Evolutionary conservation across 1,284 basidiomycete genomes (phyloP), one percentile per base, ranked within the genome.

Genomic region (Pholiota adiposa): DNA sequence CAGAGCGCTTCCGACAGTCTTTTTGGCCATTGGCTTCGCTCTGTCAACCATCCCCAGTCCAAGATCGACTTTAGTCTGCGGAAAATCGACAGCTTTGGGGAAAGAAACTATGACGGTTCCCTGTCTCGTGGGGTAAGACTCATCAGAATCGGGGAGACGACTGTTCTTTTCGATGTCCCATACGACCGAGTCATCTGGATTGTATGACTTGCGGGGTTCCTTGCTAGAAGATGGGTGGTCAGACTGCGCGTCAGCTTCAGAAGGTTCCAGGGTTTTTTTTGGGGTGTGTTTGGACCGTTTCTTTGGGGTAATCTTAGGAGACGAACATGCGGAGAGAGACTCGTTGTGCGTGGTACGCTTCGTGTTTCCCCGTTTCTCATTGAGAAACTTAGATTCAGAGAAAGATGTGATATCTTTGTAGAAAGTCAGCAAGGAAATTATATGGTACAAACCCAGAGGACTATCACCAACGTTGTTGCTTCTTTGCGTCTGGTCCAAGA

Each of bases 91-190:
- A 36, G 31, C n/a, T 29, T 52, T 18, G n/a, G 56, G 43, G 25
- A 58, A 53, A 4, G 41, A 54, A 4, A 63, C 43, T 12, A 60
- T 14, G 16, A 64, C 48, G 19, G 57, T 58, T 38, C 52, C 59
- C 40, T 51, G 54, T 12, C 43, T 51, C n/a, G 25, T 18, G 27
- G 43, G 21, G 46, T 62, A 56, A 44, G 38, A 41, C n/a, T 14
- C 34, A 14, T 44, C 27, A n/a, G 16, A 46, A 6, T 49, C 40
- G 54, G 60, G 65, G 64, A 51, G 12, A 9, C 19, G n/a, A 31
- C 52, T 72, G 18, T 81, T 78, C 12, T 72, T 65, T 71, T 90
- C 89, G 41, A 90, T 89, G 64, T 86, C 86, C 90, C 89, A 91
- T 21, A 84, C 66, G 21, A 83, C 75, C 14, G 89, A 91, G 58